Conservation (phyloP, 805 yeast genomes). For the Candida nanaspora region DNA sequence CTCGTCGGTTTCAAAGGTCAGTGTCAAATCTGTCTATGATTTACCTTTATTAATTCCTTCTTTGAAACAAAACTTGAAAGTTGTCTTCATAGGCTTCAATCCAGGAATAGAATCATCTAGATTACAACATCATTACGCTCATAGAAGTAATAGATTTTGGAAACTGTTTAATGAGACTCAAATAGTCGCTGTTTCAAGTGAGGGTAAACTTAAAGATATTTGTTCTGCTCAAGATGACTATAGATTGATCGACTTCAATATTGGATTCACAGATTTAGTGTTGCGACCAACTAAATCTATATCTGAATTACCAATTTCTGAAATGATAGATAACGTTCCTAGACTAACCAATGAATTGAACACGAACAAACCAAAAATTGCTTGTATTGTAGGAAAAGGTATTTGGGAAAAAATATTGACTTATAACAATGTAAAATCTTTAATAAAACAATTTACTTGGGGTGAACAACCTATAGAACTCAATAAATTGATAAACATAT, state of each 20-base stretch:
- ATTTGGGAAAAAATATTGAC: constrained; percentile 57
- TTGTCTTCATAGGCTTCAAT: constrained; percentile 65
- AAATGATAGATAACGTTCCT: constrained; percentile 50
- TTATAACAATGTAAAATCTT: constrained; percentile 16
- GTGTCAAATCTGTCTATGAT: background rate
- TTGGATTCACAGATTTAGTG: constrained; percentile 71
- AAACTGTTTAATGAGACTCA: constrained; percentile 47
- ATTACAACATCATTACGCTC: constrained; percentile 68
- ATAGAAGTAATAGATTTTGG: constrained; percentile 64
- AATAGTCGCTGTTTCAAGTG: constrained; percentile 24
- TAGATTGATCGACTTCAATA: constrained; percentile 30
- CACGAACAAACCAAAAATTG: constrained; percentile 28
- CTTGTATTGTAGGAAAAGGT: constrained; percentile 67
- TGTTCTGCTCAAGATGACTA: constrained; percentile 13
- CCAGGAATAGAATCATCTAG: constrained; percentile 61
- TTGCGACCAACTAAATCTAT: constrained; percentile 55
- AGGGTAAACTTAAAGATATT: background rate
- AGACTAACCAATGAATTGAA: constrained; percentile 39
- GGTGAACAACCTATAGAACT: constrained; percentile 33
- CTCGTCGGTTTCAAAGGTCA: too few species aligned
- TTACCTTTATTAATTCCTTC: constrained; percentile 11
- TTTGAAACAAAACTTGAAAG: constrained; percentile 16
- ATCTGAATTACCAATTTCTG: constrained; percentile 41
- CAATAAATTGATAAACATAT: constrained; percentile 14
- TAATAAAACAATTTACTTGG: constrained; percentile 38